A percentile compares a stretch with the other conserved stretches of the same genome.
These are phyloP conservation scores for Botrytis sinoallii DNA, from an alignment of 2,329 filamentous ascomycete species.

Conservation along the genomic window DNA sequence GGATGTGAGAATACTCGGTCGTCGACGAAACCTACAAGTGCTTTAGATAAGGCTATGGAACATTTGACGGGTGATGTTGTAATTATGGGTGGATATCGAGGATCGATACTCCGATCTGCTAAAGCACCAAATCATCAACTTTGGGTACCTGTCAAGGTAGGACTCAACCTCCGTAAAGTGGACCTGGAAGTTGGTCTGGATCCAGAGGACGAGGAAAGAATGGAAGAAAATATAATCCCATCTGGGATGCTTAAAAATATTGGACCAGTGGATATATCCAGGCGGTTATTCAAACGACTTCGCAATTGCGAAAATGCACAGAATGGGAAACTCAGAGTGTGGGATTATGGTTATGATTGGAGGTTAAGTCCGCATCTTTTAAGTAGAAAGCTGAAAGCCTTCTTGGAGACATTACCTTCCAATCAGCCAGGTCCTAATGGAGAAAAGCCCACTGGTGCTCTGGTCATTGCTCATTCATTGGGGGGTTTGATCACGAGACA, in stretches of 20 bases:
- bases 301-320: constrained; percentile 70
- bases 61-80: constrained; percentile 80
- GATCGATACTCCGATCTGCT: constrained; percentile 82
- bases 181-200: constrained; percentile 84
- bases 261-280: constrained; percentile 86
- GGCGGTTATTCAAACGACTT: constrained; percentile 74
- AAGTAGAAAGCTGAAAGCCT: constrained; percentile 67
- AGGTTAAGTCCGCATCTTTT: constrained; percentile 76
- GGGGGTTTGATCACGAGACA: constrained; percentile 86
- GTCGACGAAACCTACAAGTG: constrained; percentile 25
- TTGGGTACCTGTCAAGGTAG: constrained; percentile 93
- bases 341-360: constrained; percentile 96
- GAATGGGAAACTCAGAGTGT: constrained; percentile 69
- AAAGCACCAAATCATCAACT: constrained; percentile 79
- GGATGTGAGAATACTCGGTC: constrained; percentile 22
- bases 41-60: constrained; percentile 55
- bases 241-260: constrained; percentile 90
- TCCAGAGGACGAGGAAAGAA: constrained; percentile 76
- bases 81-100: constrained; percentile 84
- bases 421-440: constrained; percentile 54
- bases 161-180: constrained; percentile 85
- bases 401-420: constrained; percentile 69
- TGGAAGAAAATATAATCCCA: constrained; percentile 78
- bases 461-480: constrained; percentile 81
- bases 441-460: constrained; percentile 61